Conservation (phyloP, 139 green algal genomes). For the Volvox reticuliferus region DNA sequence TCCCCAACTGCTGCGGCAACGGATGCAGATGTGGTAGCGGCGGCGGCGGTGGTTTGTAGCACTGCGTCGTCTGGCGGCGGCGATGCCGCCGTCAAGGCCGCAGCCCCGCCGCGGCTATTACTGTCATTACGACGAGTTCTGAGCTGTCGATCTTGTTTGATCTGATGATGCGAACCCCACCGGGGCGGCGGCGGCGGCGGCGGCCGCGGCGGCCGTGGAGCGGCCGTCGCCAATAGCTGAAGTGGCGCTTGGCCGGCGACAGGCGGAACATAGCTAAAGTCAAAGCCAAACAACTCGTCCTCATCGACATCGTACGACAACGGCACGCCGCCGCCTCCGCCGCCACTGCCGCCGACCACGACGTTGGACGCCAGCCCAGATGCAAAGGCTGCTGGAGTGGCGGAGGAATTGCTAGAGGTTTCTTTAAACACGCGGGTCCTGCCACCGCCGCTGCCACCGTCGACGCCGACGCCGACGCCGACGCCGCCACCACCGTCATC, state of each 20-base stretch:
- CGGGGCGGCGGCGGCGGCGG: not conserved
- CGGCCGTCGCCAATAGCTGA: not conserved
- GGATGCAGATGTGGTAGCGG: no score
- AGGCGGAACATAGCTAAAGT: slow-evolving; percentile 21
- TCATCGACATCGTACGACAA: not conserved
- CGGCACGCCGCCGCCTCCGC: not conserved
- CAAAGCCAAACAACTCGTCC: slow-evolving; percentile 30
- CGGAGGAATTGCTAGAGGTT: no score
- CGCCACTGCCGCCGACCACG: not conserved
- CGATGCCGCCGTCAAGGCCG: no score
- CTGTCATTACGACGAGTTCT: no score
- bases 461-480: not conserved
- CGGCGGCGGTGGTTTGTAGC: not conserved
- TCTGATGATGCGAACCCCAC: no score
- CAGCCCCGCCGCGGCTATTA: not conserved
- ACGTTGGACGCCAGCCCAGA: no score
- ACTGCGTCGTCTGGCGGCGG: not conserved
- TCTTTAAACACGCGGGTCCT: no score
- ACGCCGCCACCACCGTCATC: not conserved
- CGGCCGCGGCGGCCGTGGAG: not conserved
- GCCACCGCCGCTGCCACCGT: no score
- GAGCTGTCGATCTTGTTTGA: not conserved
- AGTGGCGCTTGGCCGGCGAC: not conserved
- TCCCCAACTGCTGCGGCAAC: not conserved
- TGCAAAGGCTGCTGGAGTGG: no score